A percentile compares a stretch with the other conserved stretches of the same genome.
phyloP scores from a whole-genome alignment of 1,139 yeast genomes.

The Taphrina deformans region DNA sequence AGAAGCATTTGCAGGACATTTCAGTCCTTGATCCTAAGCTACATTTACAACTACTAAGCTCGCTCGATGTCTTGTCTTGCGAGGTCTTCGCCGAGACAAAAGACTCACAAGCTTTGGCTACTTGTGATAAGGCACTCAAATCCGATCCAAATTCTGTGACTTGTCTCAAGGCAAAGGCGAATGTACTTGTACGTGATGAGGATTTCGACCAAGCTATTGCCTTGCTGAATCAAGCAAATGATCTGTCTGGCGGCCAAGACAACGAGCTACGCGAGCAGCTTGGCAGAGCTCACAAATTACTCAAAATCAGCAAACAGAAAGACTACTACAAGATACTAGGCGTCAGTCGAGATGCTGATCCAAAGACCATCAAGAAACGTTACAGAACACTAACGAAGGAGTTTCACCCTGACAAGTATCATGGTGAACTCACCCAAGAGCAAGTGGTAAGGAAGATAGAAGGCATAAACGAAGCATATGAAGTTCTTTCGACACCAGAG shows the following conservation, averaged over 20 bases:
- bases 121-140: slow-evolving; percentile 48
- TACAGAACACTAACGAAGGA: slow-evolving; percentile 74
- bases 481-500: slow-evolving; percentile 65
- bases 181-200: slow-evolving; percentile 49
- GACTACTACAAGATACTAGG: slow-evolving; percentile 84
- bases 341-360: slow-evolving; percentile 65
- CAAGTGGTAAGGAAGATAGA: slow-evolving; percentile 83
- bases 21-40: slow-evolving; percentile 15
- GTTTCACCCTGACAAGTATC: slow-evolving; percentile 89
- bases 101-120: slow-evolving; percentile 45
- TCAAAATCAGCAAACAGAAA: slow-evolving; percentile 56
- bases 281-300: slow-evolving; percentile 56
- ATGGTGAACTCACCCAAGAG: slow-evolving; percentile 65
- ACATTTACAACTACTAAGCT: slow-evolving; percentile 40
- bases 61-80: slow-evolving; percentile 52
- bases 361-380: slow-evolving; percentile 74
- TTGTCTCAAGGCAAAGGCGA: slow-evolving; percentile 52
- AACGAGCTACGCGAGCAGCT: slow-evolving; percentile 54
- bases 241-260: slow-evolving; percentile 51
- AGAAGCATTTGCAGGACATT: slow-evolving; percentile 18
- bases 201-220: slow-evolving; percentile 52
- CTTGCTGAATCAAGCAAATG: slow-evolving; percentile 49
- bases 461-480: slow-evolving; percentile 90
- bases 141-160: slow-evolving; percentile 51
- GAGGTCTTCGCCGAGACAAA: slow-evolving; percentile 50